Evolutionary conservation across 176 grass and related monocot genomes (phyloP).

Genomic region (Typha latifolia): DNA sequence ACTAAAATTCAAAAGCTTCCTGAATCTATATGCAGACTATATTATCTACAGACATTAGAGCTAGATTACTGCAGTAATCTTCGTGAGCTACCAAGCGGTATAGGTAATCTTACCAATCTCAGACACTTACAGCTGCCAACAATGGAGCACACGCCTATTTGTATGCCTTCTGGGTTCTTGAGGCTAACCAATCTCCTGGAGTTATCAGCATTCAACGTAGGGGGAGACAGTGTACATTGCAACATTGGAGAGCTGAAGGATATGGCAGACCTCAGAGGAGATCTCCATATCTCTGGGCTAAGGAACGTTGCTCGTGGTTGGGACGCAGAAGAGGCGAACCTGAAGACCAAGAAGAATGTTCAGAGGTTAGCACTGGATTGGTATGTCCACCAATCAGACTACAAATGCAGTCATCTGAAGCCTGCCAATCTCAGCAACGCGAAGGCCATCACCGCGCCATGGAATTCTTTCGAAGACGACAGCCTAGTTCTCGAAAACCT

Average conservation of each 20-base stretch:
- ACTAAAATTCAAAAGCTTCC: conserved; percentile 32
- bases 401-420: conserved; percentile 13
- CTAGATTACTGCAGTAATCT: conserved; percentile 21
- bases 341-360: conserved; percentile 24
- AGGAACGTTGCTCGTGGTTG: conserved; percentile 14
- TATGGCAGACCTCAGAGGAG: conserved; percentile 40
- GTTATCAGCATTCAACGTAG: conserved; percentile 18
- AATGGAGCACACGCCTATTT: conserved; percentile 11
- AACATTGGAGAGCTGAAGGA: conserved; percentile 31
- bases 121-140: conserved; percentile 16
- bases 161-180: conserved; percentile 27
- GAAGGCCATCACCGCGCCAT: neutral
- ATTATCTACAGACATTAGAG: conserved; percentile 31
- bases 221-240: neutral
- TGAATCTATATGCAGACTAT: conserved; percentile 5
- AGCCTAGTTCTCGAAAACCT: conserved; percentile 2
- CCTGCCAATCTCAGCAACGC: conserved; percentile 22
- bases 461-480: neutral
- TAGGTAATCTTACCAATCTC: neutral
- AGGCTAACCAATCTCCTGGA: conserved; percentile 17
- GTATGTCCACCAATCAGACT: conserved; percentile 10
- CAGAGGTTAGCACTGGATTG: conserved; percentile 29
- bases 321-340: conserved; percentile 16
- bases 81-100: conserved; percentile 15
- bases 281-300: conserved; percentile 29